Evolutionary conservation across 495 filamentous ascomycete species (phyloP).

Genomic region (Penicillium ochrochloron): DNA sequence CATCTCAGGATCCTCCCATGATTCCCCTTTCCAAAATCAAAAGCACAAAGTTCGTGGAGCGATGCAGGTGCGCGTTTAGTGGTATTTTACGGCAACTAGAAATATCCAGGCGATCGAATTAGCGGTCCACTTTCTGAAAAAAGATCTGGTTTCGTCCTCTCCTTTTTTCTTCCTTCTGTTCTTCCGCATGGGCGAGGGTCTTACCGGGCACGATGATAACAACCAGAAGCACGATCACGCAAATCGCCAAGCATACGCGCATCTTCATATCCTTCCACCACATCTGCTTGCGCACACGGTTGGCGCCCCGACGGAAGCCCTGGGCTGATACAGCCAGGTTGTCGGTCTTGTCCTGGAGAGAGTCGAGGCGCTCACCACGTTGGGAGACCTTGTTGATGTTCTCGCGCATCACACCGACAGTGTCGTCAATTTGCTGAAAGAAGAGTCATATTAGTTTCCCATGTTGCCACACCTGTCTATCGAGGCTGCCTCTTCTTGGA

Average conservation of each 20-base stretch:
- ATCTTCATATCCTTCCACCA: conserved; percentile 99
- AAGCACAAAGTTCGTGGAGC: conserved; percentile 33
- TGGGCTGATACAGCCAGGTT: conserved; percentile 88
- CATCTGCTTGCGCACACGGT: conserved; percentile 94
- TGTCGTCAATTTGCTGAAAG: conserved; percentile 91
- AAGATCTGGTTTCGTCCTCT: background rate
- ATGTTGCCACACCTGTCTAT: conserved; percentile 1
- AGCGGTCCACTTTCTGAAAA: conserved; percentile 14
- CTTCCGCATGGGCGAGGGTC: conserved; percentile 10
- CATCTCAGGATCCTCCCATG: conserved; percentile 31
- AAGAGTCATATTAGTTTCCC: conserved; percentile 24
- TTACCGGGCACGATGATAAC: conserved; percentile 94
- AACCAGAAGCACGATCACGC: conserved; percentile 84
- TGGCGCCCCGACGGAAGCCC: conserved; percentile 93
- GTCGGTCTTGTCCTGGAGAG: conserved; percentile 94
- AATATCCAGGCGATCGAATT: conserved; percentile 14
- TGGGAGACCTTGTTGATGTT: conserved; percentile 93
- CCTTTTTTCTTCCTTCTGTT: background rate
- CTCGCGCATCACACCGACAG: conserved; percentile 88
- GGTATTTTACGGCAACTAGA: conserved; percentile 38
- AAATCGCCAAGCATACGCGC: conserved; percentile 91
- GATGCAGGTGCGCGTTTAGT: conserved; percentile 29
- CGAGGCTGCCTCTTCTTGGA: conserved; percentile 11
- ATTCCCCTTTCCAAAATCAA: conserved; percentile 33
- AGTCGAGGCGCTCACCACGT: conserved; percentile 87